Percentiles rank a stretch among this genome's conserved stretches.
Evolutionary conservation across 2,329 filamentous ascomycete genomes (phyloP).

Genomic region (Colletotrichum caudatum): DNA sequence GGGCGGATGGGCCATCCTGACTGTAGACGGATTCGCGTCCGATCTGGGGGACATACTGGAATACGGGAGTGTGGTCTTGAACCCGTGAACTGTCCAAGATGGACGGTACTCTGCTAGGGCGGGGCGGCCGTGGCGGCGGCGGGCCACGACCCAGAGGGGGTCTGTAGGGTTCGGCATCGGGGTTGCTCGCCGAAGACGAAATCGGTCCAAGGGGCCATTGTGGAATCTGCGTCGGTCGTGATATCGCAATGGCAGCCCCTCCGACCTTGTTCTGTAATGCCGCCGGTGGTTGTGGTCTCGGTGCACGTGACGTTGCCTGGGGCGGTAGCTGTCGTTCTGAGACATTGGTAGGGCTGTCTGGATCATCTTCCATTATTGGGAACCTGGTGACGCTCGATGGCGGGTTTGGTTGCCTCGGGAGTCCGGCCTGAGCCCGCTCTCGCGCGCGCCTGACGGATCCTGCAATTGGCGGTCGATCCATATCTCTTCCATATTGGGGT

Average conservation of each 20-base stretch:
- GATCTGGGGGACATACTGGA: constrained; percentile 59
- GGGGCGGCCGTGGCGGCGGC: constrained; percentile 69
- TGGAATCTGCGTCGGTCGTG: constrained; percentile 63
- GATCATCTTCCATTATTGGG: constrained; percentile 38
- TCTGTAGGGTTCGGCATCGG: constrained; percentile 59
- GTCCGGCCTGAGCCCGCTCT: constrained; percentile 62
- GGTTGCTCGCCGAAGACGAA: constrained; percentile 48
- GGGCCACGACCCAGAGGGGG: constrained; percentile 63
- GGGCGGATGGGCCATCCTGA: constrained; percentile 55
- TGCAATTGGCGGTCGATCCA: constrained; percentile 60
- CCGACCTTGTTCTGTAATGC: constrained; percentile 54
- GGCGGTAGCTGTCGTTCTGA: constrained; percentile 44
- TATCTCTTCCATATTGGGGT: constrained; percentile 65
- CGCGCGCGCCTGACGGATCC: constrained; percentile 68
- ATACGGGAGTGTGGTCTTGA: constrained; percentile 67
- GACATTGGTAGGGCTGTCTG: constrained; percentile 40
- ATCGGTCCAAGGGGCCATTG: constrained; percentile 66
- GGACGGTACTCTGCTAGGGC: constrained; percentile 70
- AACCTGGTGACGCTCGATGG: constrained; percentile 47
- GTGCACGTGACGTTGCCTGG: constrained; percentile 45
- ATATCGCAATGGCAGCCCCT: constrained; percentile 61
- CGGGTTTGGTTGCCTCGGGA: constrained; percentile 45
- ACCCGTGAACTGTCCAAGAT: constrained; percentile 67
- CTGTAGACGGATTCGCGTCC: constrained; percentile 52
- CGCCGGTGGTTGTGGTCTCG: constrained; percentile 50